These are phyloP conservation scores for Mortierella antarctica DNA, from an alignment of 192 early-diverging fungal species.

Conservation along the genomic window DNA sequence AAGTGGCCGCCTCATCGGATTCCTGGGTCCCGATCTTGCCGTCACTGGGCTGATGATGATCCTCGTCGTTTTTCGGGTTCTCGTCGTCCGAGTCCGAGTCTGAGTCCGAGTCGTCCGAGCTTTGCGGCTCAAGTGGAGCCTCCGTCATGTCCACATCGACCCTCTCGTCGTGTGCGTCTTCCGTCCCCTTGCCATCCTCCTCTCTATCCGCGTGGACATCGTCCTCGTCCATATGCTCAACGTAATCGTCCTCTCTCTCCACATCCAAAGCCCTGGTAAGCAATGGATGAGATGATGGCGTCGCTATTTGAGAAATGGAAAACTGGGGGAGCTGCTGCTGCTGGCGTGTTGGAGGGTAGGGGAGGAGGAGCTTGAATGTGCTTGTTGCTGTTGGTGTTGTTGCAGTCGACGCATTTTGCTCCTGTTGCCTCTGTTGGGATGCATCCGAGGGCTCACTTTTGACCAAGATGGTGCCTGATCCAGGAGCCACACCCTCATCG, in stretches of 20 bases:
- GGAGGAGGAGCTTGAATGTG: slow-evolving; percentile 38
- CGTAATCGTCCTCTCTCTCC: neutral
- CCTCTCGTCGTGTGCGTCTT: neutral
- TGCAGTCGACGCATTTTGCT: neutral
- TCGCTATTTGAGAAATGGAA: no score
- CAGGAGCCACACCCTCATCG: neutral
- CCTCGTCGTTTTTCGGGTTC: neutral
- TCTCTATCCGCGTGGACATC: neutral
- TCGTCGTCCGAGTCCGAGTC: slow-evolving; percentile 1
- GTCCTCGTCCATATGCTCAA: slow-evolving; percentile 12
- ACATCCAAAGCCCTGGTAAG: neutral
- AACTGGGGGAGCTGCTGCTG: neutral
- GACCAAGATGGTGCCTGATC: neutral
- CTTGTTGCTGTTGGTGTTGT: neutral
- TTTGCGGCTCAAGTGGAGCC: neutral
- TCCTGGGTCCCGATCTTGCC: neutral
- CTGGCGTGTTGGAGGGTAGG: slow-evolving; percentile 15
- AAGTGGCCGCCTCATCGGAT: neutral
- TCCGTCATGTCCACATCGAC: slow-evolving; percentile 17
- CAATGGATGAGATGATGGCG: no score
- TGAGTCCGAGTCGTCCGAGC: slow-evolving; percentile 7
- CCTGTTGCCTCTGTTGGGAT: slow-evolving; percentile 1
- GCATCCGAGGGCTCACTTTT: slow-evolving; percentile 18
- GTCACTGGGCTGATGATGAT: slow-evolving; percentile 1
- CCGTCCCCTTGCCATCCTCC: neutral